phyloP scores from a whole-genome alignment of 768 basidiomycete species.

The Suillus subalutaceus region DNA sequence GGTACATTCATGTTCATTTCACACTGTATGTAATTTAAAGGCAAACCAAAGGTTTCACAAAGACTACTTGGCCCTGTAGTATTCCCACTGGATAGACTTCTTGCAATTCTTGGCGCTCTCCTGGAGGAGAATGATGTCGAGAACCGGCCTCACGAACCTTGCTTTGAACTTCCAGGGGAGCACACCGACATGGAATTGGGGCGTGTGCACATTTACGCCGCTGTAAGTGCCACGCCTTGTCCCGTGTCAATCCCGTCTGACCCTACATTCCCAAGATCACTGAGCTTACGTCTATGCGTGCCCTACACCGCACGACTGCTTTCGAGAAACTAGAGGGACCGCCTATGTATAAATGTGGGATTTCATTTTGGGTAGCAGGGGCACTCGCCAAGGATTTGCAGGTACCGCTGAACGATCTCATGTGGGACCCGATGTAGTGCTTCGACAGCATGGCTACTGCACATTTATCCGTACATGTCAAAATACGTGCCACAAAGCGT shows the following conservation, averaged over 20 bases:
- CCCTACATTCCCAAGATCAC: conserved; percentile 49
- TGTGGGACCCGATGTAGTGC: conserved; percentile 59
- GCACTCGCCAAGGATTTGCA: conserved; percentile 61
- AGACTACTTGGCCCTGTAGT: conserved; percentile 76
- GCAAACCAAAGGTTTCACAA: conserved; percentile 61
- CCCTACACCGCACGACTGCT: conserved; percentile 66
- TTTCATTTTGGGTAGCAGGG: conserved; percentile 61
- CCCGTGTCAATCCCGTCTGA: conserved; percentile 7
- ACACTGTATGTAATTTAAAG: conserved; percentile 3
- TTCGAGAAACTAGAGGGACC: conserved; percentile 68
- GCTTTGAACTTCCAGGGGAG: conserved; percentile 64
- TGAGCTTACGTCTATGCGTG: conserved; percentile 64
- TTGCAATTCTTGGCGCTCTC: conserved; percentile 79
- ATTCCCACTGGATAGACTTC: conserved; percentile 78
- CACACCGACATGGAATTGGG: conserved; percentile 75
- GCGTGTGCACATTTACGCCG: conserved; percentile 58
- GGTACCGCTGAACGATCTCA: conserved; percentile 61
- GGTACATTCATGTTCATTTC: conserved; percentile 30
- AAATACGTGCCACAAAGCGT: not conserved
- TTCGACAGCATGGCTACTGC: not conserved
- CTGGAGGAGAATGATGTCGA: conserved; percentile 70
- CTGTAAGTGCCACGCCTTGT: conserved; percentile 45
- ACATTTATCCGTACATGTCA: not conserved
- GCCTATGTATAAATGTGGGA: conserved; percentile 72
- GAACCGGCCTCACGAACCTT: conserved; percentile 43